A percentile compares a stretch with the other conserved stretches of the same genome.
Evolutionary conservation across 2,329 filamentous ascomycete genomes (phyloP).

Genomic region (Malbranchea cinnamomea): DNA sequence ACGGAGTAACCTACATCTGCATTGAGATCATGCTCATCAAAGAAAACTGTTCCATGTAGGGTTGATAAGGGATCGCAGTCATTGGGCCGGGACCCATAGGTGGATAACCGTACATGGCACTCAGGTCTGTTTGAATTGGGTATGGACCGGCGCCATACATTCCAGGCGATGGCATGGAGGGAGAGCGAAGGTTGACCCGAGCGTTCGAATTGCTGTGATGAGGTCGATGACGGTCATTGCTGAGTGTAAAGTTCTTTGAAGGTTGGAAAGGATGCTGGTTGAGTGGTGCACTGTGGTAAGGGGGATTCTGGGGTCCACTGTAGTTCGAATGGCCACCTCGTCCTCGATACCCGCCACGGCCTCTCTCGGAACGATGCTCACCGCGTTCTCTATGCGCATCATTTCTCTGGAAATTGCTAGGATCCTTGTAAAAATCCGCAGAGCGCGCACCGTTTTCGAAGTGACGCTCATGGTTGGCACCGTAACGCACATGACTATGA

Average conservation of each 20-base stretch:
- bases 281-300: constrained; percentile 25
- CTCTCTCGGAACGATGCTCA: constrained; percentile 23
- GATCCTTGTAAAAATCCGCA: constrained; percentile 19
- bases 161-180: constrained; percentile 43
- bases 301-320: constrained; percentile 20
- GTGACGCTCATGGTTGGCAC: constrained; percentile 20
- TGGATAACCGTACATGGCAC: constrained; percentile 43
- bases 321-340: constrained; percentile 25
- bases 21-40: constrained; percentile 43
- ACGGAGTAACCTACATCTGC: constrained; percentile 37
- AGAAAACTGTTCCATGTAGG: constrained; percentile 43
- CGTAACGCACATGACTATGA: constrained; percentile 18
- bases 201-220: constrained; percentile 31
- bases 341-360: constrained; percentile 27
- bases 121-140: constrained; percentile 29
- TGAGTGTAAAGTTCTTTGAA: constrained; percentile 26
- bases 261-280: constrained; percentile 26
- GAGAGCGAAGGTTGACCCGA: constrained; percentile 41
- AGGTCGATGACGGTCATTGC: constrained; percentile 27
- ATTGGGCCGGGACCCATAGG: constrained; percentile 38
- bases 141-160: constrained; percentile 33
- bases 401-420: constrained; percentile 17
- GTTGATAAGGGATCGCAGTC: constrained; percentile 43
- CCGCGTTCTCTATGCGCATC: constrained; percentile 21
- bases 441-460: constrained; percentile 25